These are phyloP conservation scores for Phytopythium montanum DNA, from an alignment of 352 stramenopile species.

Conservation along the genomic window DNA sequence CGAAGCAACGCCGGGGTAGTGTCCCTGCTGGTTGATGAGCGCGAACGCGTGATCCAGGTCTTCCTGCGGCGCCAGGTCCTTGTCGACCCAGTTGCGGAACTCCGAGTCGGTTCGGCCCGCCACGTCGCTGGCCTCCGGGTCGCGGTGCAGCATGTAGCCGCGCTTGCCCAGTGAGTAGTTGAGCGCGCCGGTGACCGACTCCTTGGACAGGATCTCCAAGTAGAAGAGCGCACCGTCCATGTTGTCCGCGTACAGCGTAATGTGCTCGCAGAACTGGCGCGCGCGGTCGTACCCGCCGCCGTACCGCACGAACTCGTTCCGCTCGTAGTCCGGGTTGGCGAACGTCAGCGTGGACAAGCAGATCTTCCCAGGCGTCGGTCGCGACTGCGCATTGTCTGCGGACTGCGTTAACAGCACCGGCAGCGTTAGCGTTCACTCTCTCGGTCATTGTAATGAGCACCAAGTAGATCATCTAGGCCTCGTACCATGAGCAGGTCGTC, in stretches of 20 bases:
- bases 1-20: constrained; percentile 43
- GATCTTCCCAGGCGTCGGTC: constrained; percentile 10
- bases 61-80: constrained; percentile 28
- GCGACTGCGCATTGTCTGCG: neutral
- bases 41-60: constrained; percentile 55
- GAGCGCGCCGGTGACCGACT: constrained; percentile 30
- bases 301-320: constrained; percentile 55
- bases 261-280: constrained; percentile 49
- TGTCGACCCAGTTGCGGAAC: constrained; percentile 34
- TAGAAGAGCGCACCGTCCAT: constrained; percentile 75
- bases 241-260: constrained; percentile 76
- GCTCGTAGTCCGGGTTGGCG: constrained; percentile 75
- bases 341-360: constrained; percentile 63
- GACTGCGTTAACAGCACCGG: neutral
- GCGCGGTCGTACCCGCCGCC: constrained; percentile 50
- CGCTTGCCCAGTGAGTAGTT: constrained; percentile 53
- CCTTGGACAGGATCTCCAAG: constrained; percentile 53
- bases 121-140: constrained; percentile 22
- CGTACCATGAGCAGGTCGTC: constrained; percentile 43
- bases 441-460: neutral
- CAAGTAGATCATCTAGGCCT: neutral
- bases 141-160: constrained; percentile 50
- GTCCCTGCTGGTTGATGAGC: constrained; percentile 48
- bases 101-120: constrained; percentile 25
- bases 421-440: neutral